Percentiles rank a stretch among this genome's conserved stretches.
Conservation (phyloP, 495 filamentous ascomycete species). For the Parmelia sp. region DNA sequence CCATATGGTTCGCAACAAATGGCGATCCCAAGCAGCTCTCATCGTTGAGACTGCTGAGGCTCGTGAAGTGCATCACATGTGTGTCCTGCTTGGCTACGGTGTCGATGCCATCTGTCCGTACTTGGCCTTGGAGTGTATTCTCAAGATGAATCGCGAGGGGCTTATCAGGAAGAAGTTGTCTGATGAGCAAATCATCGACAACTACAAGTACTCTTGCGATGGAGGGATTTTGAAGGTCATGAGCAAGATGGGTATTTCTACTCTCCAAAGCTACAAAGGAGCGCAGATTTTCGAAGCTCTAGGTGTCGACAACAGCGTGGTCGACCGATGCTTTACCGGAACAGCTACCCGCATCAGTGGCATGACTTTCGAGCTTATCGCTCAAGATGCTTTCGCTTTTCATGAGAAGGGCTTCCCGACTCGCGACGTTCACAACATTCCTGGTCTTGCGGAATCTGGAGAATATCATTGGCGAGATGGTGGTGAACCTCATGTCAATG, state of each 20-base stretch:
- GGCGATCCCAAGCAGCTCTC: conserved; percentile 83
- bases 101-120: conserved; percentile 97
- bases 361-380: conserved; percentile 92
- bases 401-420: conserved; percentile 94
- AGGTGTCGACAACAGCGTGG: conserved; percentile 89
- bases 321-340: conserved; percentile 93
- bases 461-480: conserved; percentile 99
- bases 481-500: conserved; percentile 96
- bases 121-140: conserved; percentile 92
- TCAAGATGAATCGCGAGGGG: conserved; percentile 96
- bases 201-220: conserved; percentile 97
- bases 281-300: conserved; percentile 99
- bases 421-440: conserved; percentile 67
- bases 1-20: conserved; percentile 93
- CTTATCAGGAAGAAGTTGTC: conserved; percentile 85
- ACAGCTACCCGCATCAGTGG: conserved; percentile 95
- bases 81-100: conserved; percentile 92
- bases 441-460: conserved; percentile 86
- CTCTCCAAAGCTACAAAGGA: conserved; percentile 95
- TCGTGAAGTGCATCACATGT: conserved; percentile 98
- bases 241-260: conserved; percentile 99
- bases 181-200: conserved; percentile 80
- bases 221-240: conserved; percentile 99
- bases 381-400: conserved; percentile 92
- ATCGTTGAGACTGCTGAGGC: conserved; percentile 94